Percentiles rank a stretch among this genome's conserved stretches.
Evolutionary conservation across 2,329 filamentous ascomycete genomes (phyloP).

Genomic region (Fusarium napiforme): DNA sequence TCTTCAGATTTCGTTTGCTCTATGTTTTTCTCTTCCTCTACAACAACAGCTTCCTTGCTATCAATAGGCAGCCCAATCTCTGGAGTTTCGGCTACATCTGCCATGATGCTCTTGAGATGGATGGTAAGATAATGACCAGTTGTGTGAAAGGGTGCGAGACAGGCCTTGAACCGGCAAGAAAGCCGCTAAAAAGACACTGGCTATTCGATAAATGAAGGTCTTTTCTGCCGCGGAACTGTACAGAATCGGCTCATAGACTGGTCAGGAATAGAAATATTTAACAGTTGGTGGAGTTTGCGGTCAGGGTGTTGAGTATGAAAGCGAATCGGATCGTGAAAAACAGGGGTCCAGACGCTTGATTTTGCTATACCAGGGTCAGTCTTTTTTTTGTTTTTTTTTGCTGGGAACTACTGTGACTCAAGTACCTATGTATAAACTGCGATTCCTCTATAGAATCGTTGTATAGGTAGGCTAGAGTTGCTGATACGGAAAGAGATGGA

Average conservation of each 20-base stretch:
- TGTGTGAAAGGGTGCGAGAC: background rate
- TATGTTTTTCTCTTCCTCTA: conserved; percentile 3
- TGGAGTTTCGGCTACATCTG: conserved; percentile 11
- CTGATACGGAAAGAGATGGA: background rate
- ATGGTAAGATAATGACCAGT: background rate
- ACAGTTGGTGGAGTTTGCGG: conserved; percentile 12
- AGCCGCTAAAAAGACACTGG: background rate
- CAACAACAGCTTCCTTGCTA: background rate
- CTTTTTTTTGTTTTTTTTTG: background rate
- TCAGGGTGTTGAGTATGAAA: conserved; percentile 9
- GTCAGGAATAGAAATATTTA: conserved; percentile 11
- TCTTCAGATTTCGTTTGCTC: conserved; percentile 7
- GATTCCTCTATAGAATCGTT: background rate
- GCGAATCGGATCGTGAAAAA: conserved; percentile 7
- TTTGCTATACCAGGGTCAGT: background rate
- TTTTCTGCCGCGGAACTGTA: background rate
- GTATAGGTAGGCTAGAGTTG: background rate
- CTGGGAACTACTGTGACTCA: background rate
- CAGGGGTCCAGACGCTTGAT: conserved; percentile 21
- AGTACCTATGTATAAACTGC: background rate
- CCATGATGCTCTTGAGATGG: conserved; percentile 13
- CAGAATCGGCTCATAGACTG: conserved; percentile 8
- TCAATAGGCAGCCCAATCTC: conserved; percentile 8
- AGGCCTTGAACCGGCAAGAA: background rate
- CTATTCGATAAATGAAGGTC: background rate